Evolutionary conservation across 2,329 filamentous ascomycete species (phyloP).

Genomic region (Ophiostoma ips): DNA sequence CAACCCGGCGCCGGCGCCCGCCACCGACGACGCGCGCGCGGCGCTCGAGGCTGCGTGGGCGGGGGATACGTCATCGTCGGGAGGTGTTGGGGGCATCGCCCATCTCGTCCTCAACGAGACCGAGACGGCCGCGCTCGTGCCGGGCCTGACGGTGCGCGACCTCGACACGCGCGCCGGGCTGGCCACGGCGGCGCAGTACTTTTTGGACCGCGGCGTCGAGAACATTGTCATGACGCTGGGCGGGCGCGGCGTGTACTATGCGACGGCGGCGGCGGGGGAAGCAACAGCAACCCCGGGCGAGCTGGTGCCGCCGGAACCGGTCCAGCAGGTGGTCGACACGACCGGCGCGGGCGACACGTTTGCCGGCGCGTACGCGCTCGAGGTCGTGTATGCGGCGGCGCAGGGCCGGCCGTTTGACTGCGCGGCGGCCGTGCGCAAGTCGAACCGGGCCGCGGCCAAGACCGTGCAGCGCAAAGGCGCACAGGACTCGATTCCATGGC

Average conservation of each 20-base stretch:
- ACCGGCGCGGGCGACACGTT: constrained; percentile 93
- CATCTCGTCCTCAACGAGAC: constrained; percentile 65
- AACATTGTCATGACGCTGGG: constrained; percentile 80
- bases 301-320: constrained; percentile 47
- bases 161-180: constrained; percentile 22
- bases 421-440: constrained; percentile 43
- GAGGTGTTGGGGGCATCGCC: constrained; percentile 37
- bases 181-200: constrained; percentile 30
- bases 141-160: constrained; percentile 23
- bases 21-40: constrained; percentile 38
- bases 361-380: constrained; percentile 72
- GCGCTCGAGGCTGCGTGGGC: no score
- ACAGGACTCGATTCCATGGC: constrained; percentile 53
- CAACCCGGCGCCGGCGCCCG: constrained; percentile 58
- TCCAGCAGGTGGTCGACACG: constrained; percentile 69
- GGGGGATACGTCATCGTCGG: no score
- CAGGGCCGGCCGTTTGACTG: constrained; percentile 32
- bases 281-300: constrained; percentile 24
- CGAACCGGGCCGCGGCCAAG: constrained; percentile 48
- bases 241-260: constrained; percentile 60
- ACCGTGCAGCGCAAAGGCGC: constrained; percentile 54
- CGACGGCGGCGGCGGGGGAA: constrained; percentile 23
- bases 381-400: constrained; percentile 39
- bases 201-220: constrained; percentile 50
- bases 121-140: constrained; percentile 52